Conservation (phyloP, 345 rosid species). For the Chamaenerion angustifolium region DNA sequence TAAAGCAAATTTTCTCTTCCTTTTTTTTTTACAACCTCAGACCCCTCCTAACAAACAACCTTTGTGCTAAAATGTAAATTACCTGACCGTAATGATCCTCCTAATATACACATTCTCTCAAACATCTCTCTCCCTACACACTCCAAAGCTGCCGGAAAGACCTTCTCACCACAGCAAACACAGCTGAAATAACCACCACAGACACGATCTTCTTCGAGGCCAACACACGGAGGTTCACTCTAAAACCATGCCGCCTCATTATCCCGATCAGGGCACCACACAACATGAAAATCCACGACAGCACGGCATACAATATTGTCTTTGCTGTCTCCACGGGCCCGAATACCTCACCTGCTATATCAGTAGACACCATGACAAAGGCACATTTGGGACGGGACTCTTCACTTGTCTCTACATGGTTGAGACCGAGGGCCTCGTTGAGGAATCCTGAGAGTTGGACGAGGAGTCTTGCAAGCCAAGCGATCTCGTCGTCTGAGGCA, state of each 20-base stretch:
- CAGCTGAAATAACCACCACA: slow-evolving; percentile 26
- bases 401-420: slow-evolving; percentile 20
- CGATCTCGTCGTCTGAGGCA: slow-evolving; percentile 60
- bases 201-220: slow-evolving; percentile 69
- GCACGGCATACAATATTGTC: slow-evolving; percentile 20
- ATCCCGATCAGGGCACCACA: slow-evolving; percentile 18
- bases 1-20: too few relatives aligned
- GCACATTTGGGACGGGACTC: slow-evolving; percentile 25
- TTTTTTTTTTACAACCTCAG: too few relatives aligned
- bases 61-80: too few relatives aligned
- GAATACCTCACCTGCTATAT: slow-evolving; percentile 15
- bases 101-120: too few relatives aligned
- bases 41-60: too few relatives aligned
- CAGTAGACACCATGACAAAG: slow-evolving; percentile 33
- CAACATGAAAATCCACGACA: slow-evolving; percentile 36
- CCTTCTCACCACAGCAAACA: slow-evolving; percentile 35
- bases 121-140: slow-evolving; percentile 4
- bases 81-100: too few relatives aligned
- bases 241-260: slow-evolving; percentile 52
- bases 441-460: slow-evolving; percentile 50
- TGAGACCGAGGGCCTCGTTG: slow-evolving; percentile 52
- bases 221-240: slow-evolving; percentile 60
- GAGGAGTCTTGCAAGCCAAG: slow-evolving; percentile 64
- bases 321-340: slow-evolving; percentile 34
- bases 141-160: slow-evolving; percentile 16